These are phyloP conservation scores for Trifolium pratense DNA, from an alignment of 306 rosid genomes.

Conservation along the genomic window DNA sequence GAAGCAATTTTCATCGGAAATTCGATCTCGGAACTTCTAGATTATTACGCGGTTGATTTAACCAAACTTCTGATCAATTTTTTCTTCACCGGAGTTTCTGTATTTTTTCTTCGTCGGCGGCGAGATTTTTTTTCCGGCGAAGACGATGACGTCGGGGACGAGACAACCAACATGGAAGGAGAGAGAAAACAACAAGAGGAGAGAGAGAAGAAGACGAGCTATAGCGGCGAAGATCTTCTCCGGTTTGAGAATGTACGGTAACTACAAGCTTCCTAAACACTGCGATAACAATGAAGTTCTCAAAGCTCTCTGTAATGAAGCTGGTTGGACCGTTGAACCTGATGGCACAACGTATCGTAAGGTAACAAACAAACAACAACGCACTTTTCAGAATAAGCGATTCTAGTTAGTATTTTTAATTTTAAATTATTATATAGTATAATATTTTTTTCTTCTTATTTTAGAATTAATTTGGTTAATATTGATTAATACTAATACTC, in stretches of 20 bases:
- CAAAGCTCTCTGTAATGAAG: conserved; percentile 89
- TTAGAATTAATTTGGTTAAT: conserved; percentile 11
- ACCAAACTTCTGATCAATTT: neutral
- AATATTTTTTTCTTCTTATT: neutral
- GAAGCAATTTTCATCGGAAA: neutral
- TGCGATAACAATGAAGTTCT: conserved; percentile 97
- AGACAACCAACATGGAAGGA: conserved; percentile 89
- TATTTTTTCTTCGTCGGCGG: conserved; percentile 12
- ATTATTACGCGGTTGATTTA: conserved; percentile 3
- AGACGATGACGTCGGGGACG: conserved; percentile 77
- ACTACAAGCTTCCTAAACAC: conserved; percentile 87
- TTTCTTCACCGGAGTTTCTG: neutral
- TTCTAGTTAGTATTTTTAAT: neutral
- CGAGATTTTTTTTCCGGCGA: conserved; percentile 15
- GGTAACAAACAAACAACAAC: conserved; percentile 50
- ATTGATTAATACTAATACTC: too few species aligned
- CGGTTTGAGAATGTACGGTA: conserved; percentile 83
- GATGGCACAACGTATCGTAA: conserved; percentile 92
- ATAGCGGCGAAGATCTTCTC: conserved; percentile 85
- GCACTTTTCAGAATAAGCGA: neutral
- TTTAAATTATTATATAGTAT: neutral
- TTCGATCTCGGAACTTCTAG: conserved; percentile 7
- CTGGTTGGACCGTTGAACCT: conserved; percentile 84
- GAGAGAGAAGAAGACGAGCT: conserved; percentile 83
- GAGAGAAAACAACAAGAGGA: conserved; percentile 87